Evolutionary conservation across 1,284 basidiomycete genomes (phyloP).

Genomic region (Leccinum cinnamomeum): DNA sequence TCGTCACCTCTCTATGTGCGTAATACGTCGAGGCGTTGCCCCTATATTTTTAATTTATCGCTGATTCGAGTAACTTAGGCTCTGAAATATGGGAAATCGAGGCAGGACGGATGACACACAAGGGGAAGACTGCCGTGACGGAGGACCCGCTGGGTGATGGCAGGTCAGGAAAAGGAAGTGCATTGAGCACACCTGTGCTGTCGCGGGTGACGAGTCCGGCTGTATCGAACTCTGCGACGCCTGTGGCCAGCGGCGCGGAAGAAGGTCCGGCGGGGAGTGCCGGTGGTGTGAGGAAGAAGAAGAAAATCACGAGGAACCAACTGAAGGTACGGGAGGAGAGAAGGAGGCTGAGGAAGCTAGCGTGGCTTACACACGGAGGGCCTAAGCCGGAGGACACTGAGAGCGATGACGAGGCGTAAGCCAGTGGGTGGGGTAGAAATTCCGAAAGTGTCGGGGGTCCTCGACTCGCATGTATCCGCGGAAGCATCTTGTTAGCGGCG

Average conservation of each 20-base stretch:
- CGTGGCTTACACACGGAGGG: conserved; percentile 83
- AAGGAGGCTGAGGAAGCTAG: conserved; percentile 73
- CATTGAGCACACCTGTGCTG: conserved; percentile 63
- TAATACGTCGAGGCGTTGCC: conserved; percentile 24
- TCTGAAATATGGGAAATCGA: conserved; percentile 85
- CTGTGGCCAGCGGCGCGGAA: conserved; percentile 72
- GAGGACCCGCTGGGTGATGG: conserved; percentile 71
- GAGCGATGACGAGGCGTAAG: conserved; percentile 43
- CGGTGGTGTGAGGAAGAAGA: conserved; percentile 72
- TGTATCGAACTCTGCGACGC: conserved; percentile 63
- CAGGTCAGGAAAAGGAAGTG: conserved; percentile 69
- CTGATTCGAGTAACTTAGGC: conserved; percentile 44
- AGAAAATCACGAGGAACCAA: conserved; percentile 90
- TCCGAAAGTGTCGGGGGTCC: conserved; percentile 25
- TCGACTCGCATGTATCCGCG: conserved; percentile 19
- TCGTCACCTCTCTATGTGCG: conserved; percentile 84
- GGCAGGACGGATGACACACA: conserved; percentile 77
- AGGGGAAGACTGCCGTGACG: conserved; percentile 84
- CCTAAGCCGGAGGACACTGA: conserved; percentile 81
- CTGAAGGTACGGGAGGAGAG: conserved; percentile 86
- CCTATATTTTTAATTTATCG: conserved; percentile 13
- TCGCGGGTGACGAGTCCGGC: conserved; percentile 65
- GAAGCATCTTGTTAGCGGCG: conserved; percentile 27
- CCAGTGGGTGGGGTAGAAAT: neutral
- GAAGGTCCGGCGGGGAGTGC: conserved; percentile 46